Base-by-base conservation (phyloP, 2,329 filamentous ascomycete species). In the Fonsecaea pugnacius region DNA sequence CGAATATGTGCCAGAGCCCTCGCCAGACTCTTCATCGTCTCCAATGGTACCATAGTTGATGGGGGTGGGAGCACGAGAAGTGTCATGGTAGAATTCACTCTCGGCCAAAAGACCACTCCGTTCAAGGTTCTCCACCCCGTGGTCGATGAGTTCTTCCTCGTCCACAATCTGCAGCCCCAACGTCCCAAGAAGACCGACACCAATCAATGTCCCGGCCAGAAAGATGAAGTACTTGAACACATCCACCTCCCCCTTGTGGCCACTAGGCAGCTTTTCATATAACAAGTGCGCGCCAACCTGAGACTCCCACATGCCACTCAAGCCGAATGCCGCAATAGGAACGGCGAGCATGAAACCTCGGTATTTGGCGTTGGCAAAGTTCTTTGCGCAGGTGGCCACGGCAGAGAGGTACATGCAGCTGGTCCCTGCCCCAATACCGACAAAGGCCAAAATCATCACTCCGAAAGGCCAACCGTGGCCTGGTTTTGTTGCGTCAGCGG, bases 341-440 rank as follows among this genome's bases (percentile, higher is more conserved):
- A 91, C 84, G 1, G 94, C 93, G 61, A 99, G 83, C 65, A 96
- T 94, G 57, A 99, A 80, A 0, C 95, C 95, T 72, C 94, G 90
- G 73, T 96, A 89, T 73, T 89, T 91, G 3, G 92, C 92, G 66
- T 90, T 88, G 55, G 93, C 93, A 78, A 98, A 99, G 79, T 98
- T 99, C 86, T 99, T 99, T 38, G 95, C 95, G 74, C 92, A 96
- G 0, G 94, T 96, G 6, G 94, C 94, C n/a, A 99, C 89, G 1
- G 92, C 89, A 57, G 89, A 86, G 62, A 98, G 83, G 76, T 98
- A 99, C 87, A 98, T 92, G 76, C 87, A 87, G 69, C 90, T 91
- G 0, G 94, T 97, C 4, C 87, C 94, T 67, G 89, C 84, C 1
- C 95, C 95, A 63, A 99, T 87, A 58, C 85, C 84, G 53, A 93